These are phyloP conservation scores for Hemileccinum rubropunctum DNA, from an alignment of 768 basidiomycete genomes.

Conservation along the genomic window DNA sequence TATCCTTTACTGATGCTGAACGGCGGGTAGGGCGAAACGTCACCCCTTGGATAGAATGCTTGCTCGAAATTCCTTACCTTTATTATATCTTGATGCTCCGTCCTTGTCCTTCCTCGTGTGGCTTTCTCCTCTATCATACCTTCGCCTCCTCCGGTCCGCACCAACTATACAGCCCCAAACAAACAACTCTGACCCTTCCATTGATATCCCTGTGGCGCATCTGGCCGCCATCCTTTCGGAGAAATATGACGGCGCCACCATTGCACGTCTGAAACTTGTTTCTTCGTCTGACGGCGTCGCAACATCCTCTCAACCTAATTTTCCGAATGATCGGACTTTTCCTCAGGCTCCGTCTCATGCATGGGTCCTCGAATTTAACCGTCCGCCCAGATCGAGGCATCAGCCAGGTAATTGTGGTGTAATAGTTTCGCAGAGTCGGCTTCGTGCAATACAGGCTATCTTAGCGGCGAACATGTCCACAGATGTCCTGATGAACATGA, in stretches of 20 bases:
- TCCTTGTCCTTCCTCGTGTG: constrained; percentile 72
- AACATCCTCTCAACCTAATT: constrained; percentile 8
- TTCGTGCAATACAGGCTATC: constrained; percentile 73
- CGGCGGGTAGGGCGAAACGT: constrained; percentile 36
- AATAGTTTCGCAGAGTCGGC: constrained; percentile 69
- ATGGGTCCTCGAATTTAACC: constrained; percentile 76
- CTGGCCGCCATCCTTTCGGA: constrained; percentile 45
- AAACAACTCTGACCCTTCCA: constrained; percentile 14
- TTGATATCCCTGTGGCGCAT: constrained; percentile 50
- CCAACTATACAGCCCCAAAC: constrained; percentile 14
- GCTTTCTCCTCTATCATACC: constrained; percentile 66
- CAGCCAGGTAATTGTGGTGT: constrained; percentile 51
- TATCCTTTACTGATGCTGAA: not conserved
- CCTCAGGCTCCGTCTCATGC: constrained; percentile 30
- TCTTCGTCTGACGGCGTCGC: constrained; percentile 21
- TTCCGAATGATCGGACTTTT: constrained; percentile 25
- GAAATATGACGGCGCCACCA: constrained; percentile 46
- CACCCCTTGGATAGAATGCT: constrained; percentile 69
- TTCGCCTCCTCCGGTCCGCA: constrained; percentile 50
- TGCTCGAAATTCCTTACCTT: constrained; percentile 50
- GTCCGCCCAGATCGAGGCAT: constrained; percentile 24
- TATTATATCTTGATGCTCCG: constrained; percentile 69
- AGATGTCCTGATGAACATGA: constrained; percentile 26
- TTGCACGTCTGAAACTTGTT: constrained; percentile 52
- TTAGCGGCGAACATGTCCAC: constrained; percentile 33